Conservation (phyloP, 106 monocot genomes). For the Apostasia shenzhenica region DNA sequence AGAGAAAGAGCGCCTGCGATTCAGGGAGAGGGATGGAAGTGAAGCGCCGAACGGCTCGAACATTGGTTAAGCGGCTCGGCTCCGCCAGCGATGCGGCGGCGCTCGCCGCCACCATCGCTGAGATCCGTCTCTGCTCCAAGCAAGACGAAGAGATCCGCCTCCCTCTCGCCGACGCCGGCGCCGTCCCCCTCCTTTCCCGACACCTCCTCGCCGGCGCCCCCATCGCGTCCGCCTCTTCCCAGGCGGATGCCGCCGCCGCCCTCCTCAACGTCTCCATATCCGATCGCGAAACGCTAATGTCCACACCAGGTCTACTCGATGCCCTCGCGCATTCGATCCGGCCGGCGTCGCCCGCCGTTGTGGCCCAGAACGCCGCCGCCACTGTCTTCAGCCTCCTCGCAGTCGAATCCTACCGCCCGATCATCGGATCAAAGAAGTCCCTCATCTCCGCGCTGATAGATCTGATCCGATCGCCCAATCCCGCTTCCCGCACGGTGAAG, state of each 20-base stretch:
- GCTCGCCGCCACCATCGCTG: constrained; percentile 21
- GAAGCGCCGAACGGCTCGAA: constrained; percentile 37
- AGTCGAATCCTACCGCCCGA: constrained; percentile 55
- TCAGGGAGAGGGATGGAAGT: constrained; percentile 29
- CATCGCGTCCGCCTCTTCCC: neutral
- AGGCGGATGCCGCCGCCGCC: constrained; percentile 52
- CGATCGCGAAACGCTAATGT: constrained; percentile 52
- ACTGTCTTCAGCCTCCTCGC: constrained; percentile 67
- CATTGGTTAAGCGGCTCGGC: constrained; percentile 29
- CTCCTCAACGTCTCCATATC: constrained; percentile 77
- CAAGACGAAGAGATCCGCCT: constrained; percentile 50
- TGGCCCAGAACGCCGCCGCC: constrained; percentile 58
- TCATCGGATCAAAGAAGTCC: constrained; percentile 10
- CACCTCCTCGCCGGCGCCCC: constrained; percentile 15
- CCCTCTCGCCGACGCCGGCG: constrained; percentile 52
- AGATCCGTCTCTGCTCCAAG: constrained; percentile 52
- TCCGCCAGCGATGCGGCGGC: constrained; percentile 8
- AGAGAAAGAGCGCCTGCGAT: too few relatives aligned
- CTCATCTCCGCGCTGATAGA: constrained; percentile 29
- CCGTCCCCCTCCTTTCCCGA: constrained; percentile 40
- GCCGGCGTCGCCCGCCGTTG: constrained; percentile 9
- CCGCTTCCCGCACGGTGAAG: constrained; percentile 43
- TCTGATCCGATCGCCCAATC: constrained; percentile 5
- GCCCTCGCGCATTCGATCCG: constrained; percentile 38
- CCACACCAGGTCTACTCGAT: constrained; percentile 52